Evolutionary conservation across 371 early-diverging fungal genomes (phyloP), one percentile per base, ranked within the genome.

Genomic region (Entomophthora muscae): DNA sequence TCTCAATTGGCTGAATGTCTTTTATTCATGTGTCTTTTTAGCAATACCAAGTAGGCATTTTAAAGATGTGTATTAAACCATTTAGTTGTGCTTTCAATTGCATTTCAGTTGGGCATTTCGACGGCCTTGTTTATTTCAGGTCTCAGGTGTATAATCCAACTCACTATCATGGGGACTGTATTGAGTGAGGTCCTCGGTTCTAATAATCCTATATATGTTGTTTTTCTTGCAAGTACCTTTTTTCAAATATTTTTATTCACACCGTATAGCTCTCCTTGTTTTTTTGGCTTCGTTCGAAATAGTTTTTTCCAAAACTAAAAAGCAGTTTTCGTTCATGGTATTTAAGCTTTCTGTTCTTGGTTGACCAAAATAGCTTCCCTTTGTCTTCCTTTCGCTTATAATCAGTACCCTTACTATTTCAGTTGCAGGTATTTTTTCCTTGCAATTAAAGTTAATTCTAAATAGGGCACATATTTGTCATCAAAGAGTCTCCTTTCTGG

Each of bases 131-230:
- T 84, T 17, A 70, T 83, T 5, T 77, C 80, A 10, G 76, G 84
- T 0, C n/a, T 75, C 24, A 78, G 84, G 23, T 81, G 82, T 65
- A 22, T 79, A 32, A 69, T 82, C 3, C 84, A 83, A 68, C 69
- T 83, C 57, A 75, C 78, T 0, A 66, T 81, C 52, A 82, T 83
- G 84, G 84, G 69, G 0, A 53, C 65, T 51, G 60, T 69, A 10
- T 57, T 69, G 5, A 65, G 64, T 52, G 56, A 69, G 27, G 66
- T 69, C 27, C 65, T 69, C 22, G 60, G 23, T 24, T 42, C 66
- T 33, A 32, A 57, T 13, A 66, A 66, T 65, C 69, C 69, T 1
- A 24, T 55, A 22, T 12, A 61, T n/a, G 62, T 69, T 13, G 23
- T 69, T 12, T 54, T 29, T 54, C 32, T 69, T 51, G 61, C 64